phyloP scores from a whole-genome alignment of 106 monocot genomes.

The Hemerocallis citrina region DNA sequence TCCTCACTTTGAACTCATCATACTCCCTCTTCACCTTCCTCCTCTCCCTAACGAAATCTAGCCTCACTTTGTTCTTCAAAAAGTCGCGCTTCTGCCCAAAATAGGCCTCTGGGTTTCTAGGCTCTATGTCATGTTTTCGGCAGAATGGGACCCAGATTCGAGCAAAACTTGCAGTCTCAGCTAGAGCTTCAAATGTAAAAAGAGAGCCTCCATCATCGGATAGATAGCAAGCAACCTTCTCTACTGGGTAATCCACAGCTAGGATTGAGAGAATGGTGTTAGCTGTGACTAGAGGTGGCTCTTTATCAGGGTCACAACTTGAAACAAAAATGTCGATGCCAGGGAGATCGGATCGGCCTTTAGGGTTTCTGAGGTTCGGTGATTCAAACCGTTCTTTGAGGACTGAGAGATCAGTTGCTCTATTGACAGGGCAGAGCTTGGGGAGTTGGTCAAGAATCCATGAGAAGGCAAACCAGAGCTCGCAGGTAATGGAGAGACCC shows the following conservation, averaged over 20 bases:
- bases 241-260: conserved; percentile 71
- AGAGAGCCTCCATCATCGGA: conserved; percentile 77
- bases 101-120: conserved; percentile 87
- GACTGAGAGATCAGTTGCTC: conserved; percentile 54
- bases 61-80: conserved; percentile 76
- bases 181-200: conserved; percentile 63
- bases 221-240: conserved; percentile 74
- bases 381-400: conserved; percentile 57
- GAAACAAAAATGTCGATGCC: conserved; percentile 74
- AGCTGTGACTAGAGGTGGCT: conserved; percentile 58
- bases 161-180: conserved; percentile 72
- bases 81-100: conserved; percentile 73
- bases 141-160: conserved; percentile 91
- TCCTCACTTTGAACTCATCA: conserved; percentile 93
- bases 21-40: conserved; percentile 95
- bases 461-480: conserved; percentile 75
- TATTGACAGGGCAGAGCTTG: conserved; percentile 68
- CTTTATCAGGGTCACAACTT: conserved; percentile 69
- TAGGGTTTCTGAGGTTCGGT: conserved; percentile 48
- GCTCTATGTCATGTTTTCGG: conserved; percentile 84
- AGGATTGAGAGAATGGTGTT: conserved; percentile 80
- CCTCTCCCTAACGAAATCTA: conserved; percentile 89
- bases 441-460: conserved; percentile 88
- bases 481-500: conserved; percentile 61
- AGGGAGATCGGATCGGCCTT: conserved; percentile 70